Base-by-base conservation (phyloP, 257 asterid genomes). In the Lantana camara region DNA sequence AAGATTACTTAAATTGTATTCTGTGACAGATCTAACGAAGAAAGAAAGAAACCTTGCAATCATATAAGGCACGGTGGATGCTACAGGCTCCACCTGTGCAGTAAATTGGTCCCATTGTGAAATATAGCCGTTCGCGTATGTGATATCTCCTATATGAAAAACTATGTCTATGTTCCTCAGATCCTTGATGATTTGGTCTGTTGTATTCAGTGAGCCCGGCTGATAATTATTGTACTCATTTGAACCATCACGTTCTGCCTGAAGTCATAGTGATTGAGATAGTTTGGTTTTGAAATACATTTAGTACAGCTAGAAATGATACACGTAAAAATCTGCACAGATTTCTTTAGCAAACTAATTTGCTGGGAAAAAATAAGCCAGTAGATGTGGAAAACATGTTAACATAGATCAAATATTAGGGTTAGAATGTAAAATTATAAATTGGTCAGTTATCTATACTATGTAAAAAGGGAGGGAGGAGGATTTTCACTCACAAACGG, bases 31-130 rank as follows among this genome's bases (percentile, higher is more conserved):
- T 58, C 5, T 14, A 47, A n/a, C n/a, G n/a, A n/a, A n/a, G n/a
- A n/a, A 71, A 68, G 14, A 54, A 57, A 48, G 68, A 14, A 66
- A 92, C 97, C 98, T 92, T n/a, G 88, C 95, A 9, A 85, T 80
- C 98, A 92, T 92, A 63, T 85, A 92, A 7, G 98, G 86, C 57
- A 80, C 84, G 2, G 82, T 73, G 17, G 98, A 92, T 38, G 96
- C 82, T 67, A 92, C 82, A 59, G 94, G 94, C 59, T 81, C 95
- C 64, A 87, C 85, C 74, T 89, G 96, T 27, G 97, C 83, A 1
- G 98, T 92, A 72, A 92, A 92, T 59, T 92, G 97, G 69, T 92
- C 98, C 98, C 98, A 92, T 41, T 82, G 89, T 40, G 92, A 85
- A 71, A 85, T 70, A 57, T 85, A 85, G 57, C 92, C 92, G 37